Base-by-base conservation (phyloP, 1,284 basidiomycete genomes). In the Ceratobasidium sp. region DNA sequence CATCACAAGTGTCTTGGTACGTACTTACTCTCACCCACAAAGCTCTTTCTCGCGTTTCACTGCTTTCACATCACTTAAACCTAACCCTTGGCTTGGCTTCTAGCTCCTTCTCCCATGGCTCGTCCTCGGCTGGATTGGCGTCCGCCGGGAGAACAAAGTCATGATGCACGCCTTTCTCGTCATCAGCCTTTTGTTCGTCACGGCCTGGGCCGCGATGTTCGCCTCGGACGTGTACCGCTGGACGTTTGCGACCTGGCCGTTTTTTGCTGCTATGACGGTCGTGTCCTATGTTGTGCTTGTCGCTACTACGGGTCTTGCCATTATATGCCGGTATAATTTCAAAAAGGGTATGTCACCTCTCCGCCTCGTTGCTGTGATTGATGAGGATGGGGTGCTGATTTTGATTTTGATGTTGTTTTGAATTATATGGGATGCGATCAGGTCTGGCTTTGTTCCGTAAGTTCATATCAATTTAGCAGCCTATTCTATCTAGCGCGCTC, bases 71-170 rank as follows among this genome's bases (percentile, higher is more conserved):
- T 28, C 42, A 75, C 80, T 67, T 76, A 7, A 13, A n/a, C 13
- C 39, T 55, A 51, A 58, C 33, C 33, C 33, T 33, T 33, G 28
- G 26, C 55, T 53, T 28, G 51, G 23, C 20, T 55, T 79, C 69
- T 81, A 93, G 92, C 82, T 93, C 9, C 84, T 94, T 64, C 80
- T 93, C 70, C 91, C 92, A 6, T 94, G 93, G 93, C 84, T 94
- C 73, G 86, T 88, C 78, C 79, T 92, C 90, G 94, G 93, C 28
- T 94, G 93, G 93, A 89, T 92, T 81, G 89, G 91, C 53, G 89
- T 93, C 67, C 91, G 94, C 56, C 88, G 87, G 71, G 94, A 95
- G 84, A 85, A 88, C 72, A 89, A 88, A 79, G 79, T 87, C n/a
- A 87, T 87, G 20, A 93, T 91, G 89, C 81, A 90, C 69, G 81